phyloP scores from a whole-genome alignment of 495 filamentous ascomycete species.

The Podospora pseudocomata region DNA sequence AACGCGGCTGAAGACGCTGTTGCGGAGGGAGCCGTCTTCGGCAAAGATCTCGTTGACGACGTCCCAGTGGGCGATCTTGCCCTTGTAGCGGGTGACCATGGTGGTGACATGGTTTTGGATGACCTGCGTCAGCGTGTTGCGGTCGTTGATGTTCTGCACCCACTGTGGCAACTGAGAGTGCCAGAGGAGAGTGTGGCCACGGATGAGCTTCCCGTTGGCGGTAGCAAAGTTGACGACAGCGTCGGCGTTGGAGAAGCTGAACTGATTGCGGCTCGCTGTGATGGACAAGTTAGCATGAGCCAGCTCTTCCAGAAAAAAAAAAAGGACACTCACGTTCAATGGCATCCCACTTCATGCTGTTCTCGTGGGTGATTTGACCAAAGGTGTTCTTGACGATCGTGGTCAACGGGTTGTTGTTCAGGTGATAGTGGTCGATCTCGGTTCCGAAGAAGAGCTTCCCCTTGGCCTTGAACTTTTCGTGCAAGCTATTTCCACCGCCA shows the following conservation, averaged over 20 bases:
- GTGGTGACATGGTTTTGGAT: slow-evolving; percentile 59
- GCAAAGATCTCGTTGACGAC: slow-evolving; percentile 67
- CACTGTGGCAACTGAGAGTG: slow-evolving; percentile 61
- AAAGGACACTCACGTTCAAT: slow-evolving; percentile 6
- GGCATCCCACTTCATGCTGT: slow-evolving; percentile 62
- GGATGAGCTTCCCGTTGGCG: slow-evolving; percentile 53
- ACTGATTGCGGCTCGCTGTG: slow-evolving; percentile 44
- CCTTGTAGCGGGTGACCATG: slow-evolving; percentile 56
- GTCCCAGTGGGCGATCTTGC: slow-evolving; percentile 61
- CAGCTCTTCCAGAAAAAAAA: no score
- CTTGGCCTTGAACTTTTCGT: slow-evolving; percentile 54
- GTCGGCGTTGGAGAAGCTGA: slow-evolving; percentile 52
- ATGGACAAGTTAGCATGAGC: slow-evolving; percentile 25
- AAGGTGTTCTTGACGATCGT: slow-evolving; percentile 58
- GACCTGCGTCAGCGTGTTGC: slow-evolving; percentile 47
- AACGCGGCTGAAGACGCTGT: slow-evolving; percentile 55
- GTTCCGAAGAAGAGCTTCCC: slow-evolving; percentile 61
- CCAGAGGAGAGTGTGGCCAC: slow-evolving; percentile 63
- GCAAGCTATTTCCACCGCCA: slow-evolving; percentile 36
- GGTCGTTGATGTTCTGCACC: slow-evolving; percentile 54
- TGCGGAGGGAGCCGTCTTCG: slow-evolving; percentile 56
- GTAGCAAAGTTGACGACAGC: slow-evolving; percentile 59
- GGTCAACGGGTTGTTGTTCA: slow-evolving; percentile 48
- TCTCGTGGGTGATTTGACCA: slow-evolving; percentile 62
- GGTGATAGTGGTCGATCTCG: slow-evolving; percentile 51